Base-by-base conservation (phyloP, 2,329 filamentous ascomycete species). In the Colletotrichum chrysophilum region DNA sequence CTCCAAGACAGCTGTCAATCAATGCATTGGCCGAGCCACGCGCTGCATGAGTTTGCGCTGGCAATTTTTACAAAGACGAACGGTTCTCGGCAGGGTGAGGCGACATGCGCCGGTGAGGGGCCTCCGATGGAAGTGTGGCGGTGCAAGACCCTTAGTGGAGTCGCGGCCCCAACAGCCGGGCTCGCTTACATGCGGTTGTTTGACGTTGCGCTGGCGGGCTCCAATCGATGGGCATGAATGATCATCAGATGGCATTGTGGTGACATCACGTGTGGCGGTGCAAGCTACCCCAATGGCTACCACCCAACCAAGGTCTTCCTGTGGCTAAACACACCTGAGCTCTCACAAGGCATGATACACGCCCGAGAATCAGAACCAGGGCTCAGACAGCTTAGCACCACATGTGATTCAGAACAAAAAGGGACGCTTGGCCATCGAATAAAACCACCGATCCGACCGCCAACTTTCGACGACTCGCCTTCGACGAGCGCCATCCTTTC, bases 261-360 rank as follows among this genome's bases (percentile, higher is more conserved):
- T 77, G 76, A 78, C 75, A 78, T 78, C 75, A 78, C 68, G 48
- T 32, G 77, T 78, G 77, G 77, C 75, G 75, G 77, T 66, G 77
- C 69, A 69, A 76, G 71, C 75, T 74, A 67, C 69, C 66, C 73
- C 69, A 68, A 69, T 65, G 21, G 10, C 32, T 36, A 62, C 30
- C 43, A 26, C 32, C 62, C 58, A 75, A 66, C 34, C 74, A 48
- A 66, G 69, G 66, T 61, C 66, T 68, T 52, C 66, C 62, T 58
- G 62, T 72, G 61, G 70, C 62, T 48, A 69, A 74, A 21, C 43
- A 48, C 14, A 68, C 36, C 34, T 70, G 52, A 75, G 48, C 60
- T 74, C 38, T 34, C 6, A 32, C 28, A 56, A 34, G 60, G 36
- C 58, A 30, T 70, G 71, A 70, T 55, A 65, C 74, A 48, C 52